phyloP scores from a whole-genome alignment of 345 rosid species.

The Salix purpurea region DNA sequence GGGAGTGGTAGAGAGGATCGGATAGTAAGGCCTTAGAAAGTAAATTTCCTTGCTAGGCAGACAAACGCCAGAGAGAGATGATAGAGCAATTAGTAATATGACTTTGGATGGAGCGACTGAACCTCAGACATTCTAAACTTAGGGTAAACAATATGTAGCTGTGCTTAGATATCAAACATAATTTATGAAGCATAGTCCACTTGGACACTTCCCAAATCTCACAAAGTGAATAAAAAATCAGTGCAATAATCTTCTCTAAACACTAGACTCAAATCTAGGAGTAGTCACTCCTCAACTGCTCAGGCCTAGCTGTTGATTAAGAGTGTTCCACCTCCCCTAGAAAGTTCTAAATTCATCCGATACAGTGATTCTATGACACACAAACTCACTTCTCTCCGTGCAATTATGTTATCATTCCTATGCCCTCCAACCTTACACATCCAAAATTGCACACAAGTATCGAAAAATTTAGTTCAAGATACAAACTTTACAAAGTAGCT shows the following conservation, averaged over 20 bases:
- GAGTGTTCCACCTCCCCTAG: neutral
- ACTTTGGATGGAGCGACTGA: neutral
- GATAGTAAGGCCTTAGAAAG: neutral
- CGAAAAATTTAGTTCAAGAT: neutral
- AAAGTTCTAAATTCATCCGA: neutral
- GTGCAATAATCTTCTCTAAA: neutral
- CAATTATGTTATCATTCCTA: neutral
- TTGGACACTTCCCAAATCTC: neutral
- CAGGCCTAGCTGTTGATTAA: neutral
- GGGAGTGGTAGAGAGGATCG: neutral
- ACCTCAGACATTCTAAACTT: neutral
- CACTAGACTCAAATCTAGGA: neutral
- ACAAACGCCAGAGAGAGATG: neutral
- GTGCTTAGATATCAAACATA: neutral
- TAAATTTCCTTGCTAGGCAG: no score
- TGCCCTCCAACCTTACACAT: neutral
- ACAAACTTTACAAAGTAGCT: neutral
- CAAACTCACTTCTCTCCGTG: neutral
- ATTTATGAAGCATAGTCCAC: neutral
- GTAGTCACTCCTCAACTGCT: neutral
- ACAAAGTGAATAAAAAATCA: neutral
- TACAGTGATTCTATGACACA: neutral
- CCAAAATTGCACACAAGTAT: neutral
- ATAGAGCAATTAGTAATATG: neutral
- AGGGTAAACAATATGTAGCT: neutral